Evolutionary conservation across 179 eudicot genomes (phyloP), one percentile per base, ranked within the genome.

Genomic region (Beta macrorhiza): DNA sequence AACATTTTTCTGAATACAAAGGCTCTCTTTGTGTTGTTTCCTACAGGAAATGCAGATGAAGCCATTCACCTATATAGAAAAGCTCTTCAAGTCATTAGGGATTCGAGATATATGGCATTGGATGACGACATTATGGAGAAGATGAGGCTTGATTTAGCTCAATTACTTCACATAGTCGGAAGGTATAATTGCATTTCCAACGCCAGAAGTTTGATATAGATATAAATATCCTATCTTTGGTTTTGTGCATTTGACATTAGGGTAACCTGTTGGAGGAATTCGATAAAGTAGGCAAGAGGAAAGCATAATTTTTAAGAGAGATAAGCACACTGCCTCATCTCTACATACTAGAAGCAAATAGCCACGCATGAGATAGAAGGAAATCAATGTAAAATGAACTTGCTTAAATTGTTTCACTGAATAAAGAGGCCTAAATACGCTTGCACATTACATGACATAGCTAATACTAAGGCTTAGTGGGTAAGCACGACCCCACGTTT

Each of bases 91-190:
- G 68, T 89, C 68, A 77, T 92, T 42, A 85, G 82, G 88, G 90
- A 88, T 72, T 91, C 97, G 58, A 82, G 84, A 56, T 80, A 68
- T 87, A 75, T 89, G 85, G 84, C 88, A 67, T 72, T 89, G 78
- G 93, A 95, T 84, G 92, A 91, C 76, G 44, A 79, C 51, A 67
- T 88, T 32, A 86, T 93, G 90, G 93, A 92, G 83, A 91, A 91
- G 85, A 90, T 92, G 87, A 90, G 93, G 85, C 84, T 92, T 76
- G 97, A 92, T 83, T 90, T 95, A 87, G 97, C 93, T 13, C 97
- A 93, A 79, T 79, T 95, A 74, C 97, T 95, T 82, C 98, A 93
- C 83, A 82, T 67, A 16, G 92, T 81, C 49, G 98, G 98, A 85
- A 93, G 98, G 98, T 95, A 91, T 53, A 72, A 1, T 32, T 67